Conservation (phyloP, 305 asterid genomes). For the Fraxinus dipetala region DNA sequence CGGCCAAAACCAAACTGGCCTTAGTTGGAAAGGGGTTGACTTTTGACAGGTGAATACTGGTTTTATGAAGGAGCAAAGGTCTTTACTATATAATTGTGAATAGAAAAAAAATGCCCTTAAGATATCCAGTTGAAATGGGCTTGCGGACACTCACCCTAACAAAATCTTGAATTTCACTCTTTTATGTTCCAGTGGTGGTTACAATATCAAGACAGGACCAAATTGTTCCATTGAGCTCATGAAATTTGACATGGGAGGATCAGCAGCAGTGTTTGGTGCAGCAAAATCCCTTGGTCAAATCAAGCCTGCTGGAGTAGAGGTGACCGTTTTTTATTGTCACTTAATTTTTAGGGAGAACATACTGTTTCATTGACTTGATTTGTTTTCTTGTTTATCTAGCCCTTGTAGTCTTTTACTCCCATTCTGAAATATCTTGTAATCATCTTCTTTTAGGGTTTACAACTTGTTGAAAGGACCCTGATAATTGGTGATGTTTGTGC, state of each 20-base stretch:
- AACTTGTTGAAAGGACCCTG: not conserved
- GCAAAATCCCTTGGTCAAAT: conserved; percentile 93
- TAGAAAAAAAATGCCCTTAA: not conserved
- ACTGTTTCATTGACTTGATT: conserved; percentile 12
- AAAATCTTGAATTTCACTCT: not conserved
- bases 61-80: not conserved
- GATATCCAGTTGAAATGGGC: not conserved
- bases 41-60: conserved; percentile 72
- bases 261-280: conserved; percentile 95
- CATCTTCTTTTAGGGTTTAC: not conserved
- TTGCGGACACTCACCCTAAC: not conserved
- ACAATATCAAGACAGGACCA: conserved; percentile 91
- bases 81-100: not conserved
- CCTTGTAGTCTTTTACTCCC: not conserved
- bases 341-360: not conserved
- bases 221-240: conserved; percentile 82
- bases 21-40: conserved; percentile 98
- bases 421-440: not conserved
- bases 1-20: conserved; percentile 74
- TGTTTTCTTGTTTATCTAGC: not conserved
- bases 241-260: conserved; percentile 98
- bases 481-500: conserved; percentile 14
- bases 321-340: conserved; percentile 12
- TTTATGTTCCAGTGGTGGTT: conserved; percentile 37
- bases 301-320: conserved; percentile 96